phyloP scores from a whole-genome alignment of 805 yeast species.

The Yarrowia deformans region DNA sequence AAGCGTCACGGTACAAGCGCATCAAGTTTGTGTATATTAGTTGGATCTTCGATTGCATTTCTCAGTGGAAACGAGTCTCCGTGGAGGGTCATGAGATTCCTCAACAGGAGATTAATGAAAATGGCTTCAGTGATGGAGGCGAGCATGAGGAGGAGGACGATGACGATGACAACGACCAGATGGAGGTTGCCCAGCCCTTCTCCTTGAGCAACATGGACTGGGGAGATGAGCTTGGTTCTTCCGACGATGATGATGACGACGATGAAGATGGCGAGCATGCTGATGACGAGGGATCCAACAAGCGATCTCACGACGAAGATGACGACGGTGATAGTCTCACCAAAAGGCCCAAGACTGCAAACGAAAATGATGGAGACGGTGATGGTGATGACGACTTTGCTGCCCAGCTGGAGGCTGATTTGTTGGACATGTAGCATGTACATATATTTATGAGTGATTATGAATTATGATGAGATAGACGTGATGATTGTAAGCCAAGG shows the following conservation, averaged over 20 bases:
- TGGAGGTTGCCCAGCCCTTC: constrained; percentile 14
- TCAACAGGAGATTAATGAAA: constrained; percentile 40
- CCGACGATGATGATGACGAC: constrained; percentile 39
- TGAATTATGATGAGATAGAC: neutral
- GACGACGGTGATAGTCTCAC: constrained; percentile 29
- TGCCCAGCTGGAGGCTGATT: constrained; percentile 40
- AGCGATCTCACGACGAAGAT: constrained; percentile 39
- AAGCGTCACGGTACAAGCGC: constrained; percentile 67
- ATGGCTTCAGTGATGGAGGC: constrained; percentile 49
- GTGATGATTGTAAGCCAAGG: neutral
- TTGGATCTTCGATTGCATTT: constrained; percentile 88
- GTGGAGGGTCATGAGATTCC: constrained; percentile 59
- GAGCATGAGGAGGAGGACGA: constrained; percentile 42
- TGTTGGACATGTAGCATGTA: constrained; percentile 38
- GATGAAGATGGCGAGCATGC: constrained; percentile 40
- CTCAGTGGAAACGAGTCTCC: constrained; percentile 74
- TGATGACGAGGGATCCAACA: constrained; percentile 39
- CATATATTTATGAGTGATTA: constrained; percentile 26
- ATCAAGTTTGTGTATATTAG: constrained; percentile 87
- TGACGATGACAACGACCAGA: constrained; percentile 41
- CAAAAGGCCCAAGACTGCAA: constrained; percentile 41
- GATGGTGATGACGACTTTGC: constrained; percentile 44
- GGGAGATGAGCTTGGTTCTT: constrained; percentile 34
- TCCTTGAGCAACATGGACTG: constrained; percentile 32
- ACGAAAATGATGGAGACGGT: constrained; percentile 35